Percentiles rank a stretch among this genome's conserved stretches.
phyloP scores from a whole-genome alignment of 108 stramenopile genomes.

The Nitzschia sp. region DNA sequence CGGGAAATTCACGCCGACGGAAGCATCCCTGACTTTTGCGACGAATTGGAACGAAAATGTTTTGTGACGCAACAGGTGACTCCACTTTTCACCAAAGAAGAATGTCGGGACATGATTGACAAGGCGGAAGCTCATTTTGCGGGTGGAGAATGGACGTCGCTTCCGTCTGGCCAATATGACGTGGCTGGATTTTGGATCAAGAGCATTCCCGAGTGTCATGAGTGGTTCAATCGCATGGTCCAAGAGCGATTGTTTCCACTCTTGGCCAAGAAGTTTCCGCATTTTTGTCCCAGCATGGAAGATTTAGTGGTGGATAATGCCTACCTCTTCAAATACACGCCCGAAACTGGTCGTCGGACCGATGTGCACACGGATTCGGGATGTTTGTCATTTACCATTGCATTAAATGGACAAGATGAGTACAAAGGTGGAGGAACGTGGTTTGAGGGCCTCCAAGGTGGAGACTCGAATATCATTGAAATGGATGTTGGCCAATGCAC shows the following conservation, averaged over 20 bases:
- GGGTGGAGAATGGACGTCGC: slow-evolving; percentile 26
- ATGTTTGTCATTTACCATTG: slow-evolving; percentile 55
- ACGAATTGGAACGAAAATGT: slow-evolving; percentile 30
- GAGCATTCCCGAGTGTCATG: slow-evolving; percentile 43
- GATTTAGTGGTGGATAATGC: slow-evolving; percentile 54
- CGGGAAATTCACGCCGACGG: slow-evolving; percentile 16
- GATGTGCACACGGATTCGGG: slow-evolving; percentile 66
- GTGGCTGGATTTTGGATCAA: slow-evolving; percentile 62
- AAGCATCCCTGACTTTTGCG: slow-evolving; percentile 49
- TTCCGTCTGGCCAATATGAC: slow-evolving; percentile 52
- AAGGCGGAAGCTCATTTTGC: slow-evolving; percentile 48
- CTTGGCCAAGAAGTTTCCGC: slow-evolving; percentile 43
- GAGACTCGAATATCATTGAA: slow-evolving; percentile 21
- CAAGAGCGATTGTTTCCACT: slow-evolving; percentile 48
- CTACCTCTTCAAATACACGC: slow-evolving; percentile 56
- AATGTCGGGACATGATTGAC: slow-evolving; percentile 43
- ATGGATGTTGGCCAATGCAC: slow-evolving; percentile 57
- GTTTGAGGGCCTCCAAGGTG: slow-evolving; percentile 36
- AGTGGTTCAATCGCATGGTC: slow-evolving; percentile 50
- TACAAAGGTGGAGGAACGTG: slow-evolving; percentile 57
- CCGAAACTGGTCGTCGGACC: slow-evolving; percentile 53
- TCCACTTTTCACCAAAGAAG: slow-evolving; percentile 47
- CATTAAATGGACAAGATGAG: slow-evolving; percentile 42
- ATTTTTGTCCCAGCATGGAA: slow-evolving; percentile 26
- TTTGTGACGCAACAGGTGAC: slow-evolving; percentile 42